Percentiles rank a stretch among this genome's conserved stretches.
Conservation (phyloP, 2,329 filamentous ascomycete species). For the Simplicillium sp. region DNA sequence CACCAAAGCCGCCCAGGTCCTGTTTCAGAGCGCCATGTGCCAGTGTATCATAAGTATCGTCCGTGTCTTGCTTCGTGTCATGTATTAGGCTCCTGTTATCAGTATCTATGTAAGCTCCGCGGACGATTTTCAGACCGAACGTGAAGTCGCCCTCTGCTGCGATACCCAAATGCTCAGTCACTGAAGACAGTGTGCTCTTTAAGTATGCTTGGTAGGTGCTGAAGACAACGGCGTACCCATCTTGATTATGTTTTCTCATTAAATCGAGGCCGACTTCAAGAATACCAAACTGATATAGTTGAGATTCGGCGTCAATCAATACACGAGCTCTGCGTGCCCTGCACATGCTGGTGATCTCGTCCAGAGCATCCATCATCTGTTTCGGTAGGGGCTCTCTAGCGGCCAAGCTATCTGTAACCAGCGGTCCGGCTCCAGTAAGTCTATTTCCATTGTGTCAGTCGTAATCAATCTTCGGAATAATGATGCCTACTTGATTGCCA, state of each 20-base stretch:
- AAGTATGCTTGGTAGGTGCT: slow-evolving; percentile 51
- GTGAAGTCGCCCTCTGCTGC: slow-evolving; percentile 38
- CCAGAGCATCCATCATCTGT: slow-evolving; percentile 30
- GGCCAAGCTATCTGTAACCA: slow-evolving; percentile 26
- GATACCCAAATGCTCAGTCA: slow-evolving; percentile 32
- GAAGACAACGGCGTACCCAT: slow-evolving; percentile 24
- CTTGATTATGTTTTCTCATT: slow-evolving; percentile 28
- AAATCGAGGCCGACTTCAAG: slow-evolving; percentile 20
- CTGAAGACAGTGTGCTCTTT: slow-evolving; percentile 29
- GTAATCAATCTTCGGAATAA: too few relatives aligned
- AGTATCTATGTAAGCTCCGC: slow-evolving; percentile 43
- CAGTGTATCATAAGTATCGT: slow-evolving; percentile 39
- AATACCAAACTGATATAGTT: slow-evolving; percentile 31
- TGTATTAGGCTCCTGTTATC: slow-evolving; percentile 41
- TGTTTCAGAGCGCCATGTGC: slow-evolving; percentile 34
- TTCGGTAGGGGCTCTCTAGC: slow-evolving; percentile 22
- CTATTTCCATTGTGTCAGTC: slow-evolving; percentile 10
- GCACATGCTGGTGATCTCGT: slow-evolving; percentile 27
- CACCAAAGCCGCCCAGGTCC: slow-evolving; percentile 10
- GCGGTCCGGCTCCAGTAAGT: slow-evolving; percentile 30
- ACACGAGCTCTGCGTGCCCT: slow-evolving; percentile 29
- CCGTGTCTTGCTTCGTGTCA: slow-evolving; percentile 42
- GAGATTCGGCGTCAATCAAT: slow-evolving; percentile 35
- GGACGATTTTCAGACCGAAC: slow-evolving; percentile 46
- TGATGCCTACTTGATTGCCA: slow-evolving; percentile 27